Conservation (phyloP, 129 eudicot species). For the Ambrosia artemisiifolia region DNA sequence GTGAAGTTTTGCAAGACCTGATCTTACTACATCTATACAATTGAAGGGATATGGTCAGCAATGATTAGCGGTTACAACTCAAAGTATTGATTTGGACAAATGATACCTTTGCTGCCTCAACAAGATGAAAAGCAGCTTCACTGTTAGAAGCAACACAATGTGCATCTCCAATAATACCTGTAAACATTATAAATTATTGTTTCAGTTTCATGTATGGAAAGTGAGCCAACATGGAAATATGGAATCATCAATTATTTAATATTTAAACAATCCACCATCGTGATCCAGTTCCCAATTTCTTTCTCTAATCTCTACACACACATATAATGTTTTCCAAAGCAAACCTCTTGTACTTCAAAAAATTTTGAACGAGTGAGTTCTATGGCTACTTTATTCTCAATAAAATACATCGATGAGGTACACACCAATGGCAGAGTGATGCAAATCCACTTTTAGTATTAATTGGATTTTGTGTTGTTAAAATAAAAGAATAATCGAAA, state of each 20-base stretch:
- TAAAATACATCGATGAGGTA: constrained; percentile 94
- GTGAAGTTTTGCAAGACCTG: no score
- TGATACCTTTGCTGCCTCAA: constrained; percentile 80
- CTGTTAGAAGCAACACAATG: constrained; percentile 77
- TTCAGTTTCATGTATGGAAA: constrained; percentile 1
- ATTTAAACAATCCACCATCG: background rate
- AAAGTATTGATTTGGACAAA: no score
- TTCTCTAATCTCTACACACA: background rate
- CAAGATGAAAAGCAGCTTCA: constrained; percentile 90
- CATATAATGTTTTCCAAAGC: constrained; percentile 3
- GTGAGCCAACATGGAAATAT: background rate
- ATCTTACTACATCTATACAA: no score
- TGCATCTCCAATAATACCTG: constrained; percentile 89
- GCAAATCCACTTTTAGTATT: constrained; percentile 59
- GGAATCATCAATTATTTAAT: no score
- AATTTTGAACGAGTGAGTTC: constrained; percentile 93
- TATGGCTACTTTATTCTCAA: constrained; percentile 90
- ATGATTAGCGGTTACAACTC: no score
- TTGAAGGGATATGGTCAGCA: no score
- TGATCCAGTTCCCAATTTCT: constrained; percentile 8
- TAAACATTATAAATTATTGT: constrained; percentile 16
- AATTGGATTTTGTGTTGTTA: constrained; percentile 1
- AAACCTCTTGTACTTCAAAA: constrained; percentile 93
- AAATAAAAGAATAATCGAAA: background rate
- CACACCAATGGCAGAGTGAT: constrained; percentile 88